Evolutionary conservation across 2,329 filamentous ascomycete species (phyloP).

Genomic region (Botrytis fragariae): DNA sequence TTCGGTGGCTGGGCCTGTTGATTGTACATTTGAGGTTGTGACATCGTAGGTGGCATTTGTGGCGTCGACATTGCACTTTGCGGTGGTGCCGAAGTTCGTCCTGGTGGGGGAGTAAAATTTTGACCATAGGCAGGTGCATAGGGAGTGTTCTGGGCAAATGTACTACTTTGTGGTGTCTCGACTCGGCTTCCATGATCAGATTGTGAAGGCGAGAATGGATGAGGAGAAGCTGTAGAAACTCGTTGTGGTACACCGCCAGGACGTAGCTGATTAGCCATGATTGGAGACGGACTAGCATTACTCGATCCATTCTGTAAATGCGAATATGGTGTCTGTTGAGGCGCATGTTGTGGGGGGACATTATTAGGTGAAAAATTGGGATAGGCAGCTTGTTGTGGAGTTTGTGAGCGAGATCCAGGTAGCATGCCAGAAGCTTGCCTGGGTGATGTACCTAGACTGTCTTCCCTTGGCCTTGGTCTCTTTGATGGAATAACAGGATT

Average conservation of each 20-base stretch:
- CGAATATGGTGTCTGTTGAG: constrained; percentile 69
- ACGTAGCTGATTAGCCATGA: constrained; percentile 78
- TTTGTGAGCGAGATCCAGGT: constrained; percentile 85
- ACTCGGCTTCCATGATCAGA: constrained; percentile 67
- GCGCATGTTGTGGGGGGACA: constrained; percentile 56
- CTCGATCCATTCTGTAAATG: constrained; percentile 80
- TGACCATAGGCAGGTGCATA: constrained; percentile 59
- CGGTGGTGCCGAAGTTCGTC: constrained; percentile 54
- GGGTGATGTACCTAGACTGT: constrained; percentile 80
- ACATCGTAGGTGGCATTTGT: constrained; percentile 43
- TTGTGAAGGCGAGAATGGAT: constrained; percentile 79
- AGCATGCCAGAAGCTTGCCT: constrained; percentile 70
- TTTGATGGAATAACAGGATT: constrained; percentile 89
- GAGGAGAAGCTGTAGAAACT: constrained; percentile 88
- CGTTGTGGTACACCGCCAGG: constrained; percentile 71
- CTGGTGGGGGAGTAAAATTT: constrained; percentile 55
- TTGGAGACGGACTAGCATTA: constrained; percentile 88
- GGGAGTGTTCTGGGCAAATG: constrained; percentile 60
- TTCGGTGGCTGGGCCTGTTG: constrained; percentile 38
- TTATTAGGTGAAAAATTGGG: constrained; percentile 66
- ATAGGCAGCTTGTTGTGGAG: constrained; percentile 72
- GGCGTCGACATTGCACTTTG: constrained; percentile 53
- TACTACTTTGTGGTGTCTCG: constrained; percentile 68
- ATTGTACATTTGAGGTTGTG: constrained; percentile 40
- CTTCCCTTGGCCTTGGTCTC: constrained; percentile 75